Base-by-base conservation (phyloP, 805 yeast genomes). In the Barnettozyma botsteinii region DNA sequence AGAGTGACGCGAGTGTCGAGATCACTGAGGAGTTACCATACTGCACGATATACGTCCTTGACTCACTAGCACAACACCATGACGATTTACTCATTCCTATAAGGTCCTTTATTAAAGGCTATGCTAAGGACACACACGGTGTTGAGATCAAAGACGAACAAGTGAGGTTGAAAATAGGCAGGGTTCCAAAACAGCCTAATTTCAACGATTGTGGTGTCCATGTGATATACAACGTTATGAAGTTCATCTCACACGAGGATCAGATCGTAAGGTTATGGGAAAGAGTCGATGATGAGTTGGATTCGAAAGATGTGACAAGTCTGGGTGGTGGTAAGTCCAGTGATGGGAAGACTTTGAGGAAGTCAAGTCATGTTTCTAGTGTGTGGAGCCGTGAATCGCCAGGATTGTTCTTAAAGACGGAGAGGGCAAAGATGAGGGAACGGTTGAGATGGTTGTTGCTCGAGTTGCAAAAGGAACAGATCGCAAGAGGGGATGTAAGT, bases 171-270 rank as follows among this genome's bases (percentile, higher is more conserved):
- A 57, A 66, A 37, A 59, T 66, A 7, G 77, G 79, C 5, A 55
- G 65, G 5, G 93, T 87, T 0, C 96, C 97, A 1, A 77, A 72
- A 43, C 98, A 93, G 55, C 78, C 79, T 23, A 93, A 93, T 57
- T 79, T 81, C 62, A 85, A 88, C 56, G 98, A 93, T 58, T 93
- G 98, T 65, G 98, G 98, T 2, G 77, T 93, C 17, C 96, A 85
- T 62, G 85, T 91, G 2, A 81, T 93, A 13, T 81, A 81, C 50
- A 88, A 84, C 51, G 70, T 81, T 11, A 65, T 68, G 41, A 75
- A 72, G 46, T 79, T 85, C 60, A 65, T 81, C 33, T 62, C 64
- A 19, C 60, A 73, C 29, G 75, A 78, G 0, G 50, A 50, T 0
- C 65, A 57, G 19, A 79, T 85, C 37, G 62, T 73, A 33, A 55